These are phyloP conservation scores for Austroboletus novae-zelandiae DNA, from an alignment of 1,284 basidiomycete species.

Conservation along the genomic window DNA sequence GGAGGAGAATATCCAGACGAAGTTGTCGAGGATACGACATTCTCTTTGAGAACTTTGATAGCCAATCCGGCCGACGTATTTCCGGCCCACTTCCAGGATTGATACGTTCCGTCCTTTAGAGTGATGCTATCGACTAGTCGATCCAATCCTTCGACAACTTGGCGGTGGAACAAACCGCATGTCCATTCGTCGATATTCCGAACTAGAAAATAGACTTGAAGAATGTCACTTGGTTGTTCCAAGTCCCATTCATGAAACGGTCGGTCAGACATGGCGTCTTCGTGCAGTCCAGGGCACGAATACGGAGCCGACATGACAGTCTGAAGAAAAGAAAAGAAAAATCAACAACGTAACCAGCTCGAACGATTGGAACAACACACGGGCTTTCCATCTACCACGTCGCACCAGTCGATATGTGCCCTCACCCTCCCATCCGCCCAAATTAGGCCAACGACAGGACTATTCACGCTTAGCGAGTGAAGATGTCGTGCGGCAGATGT, in stretches of 20 bases:
- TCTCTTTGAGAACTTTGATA: constrained; percentile 34
- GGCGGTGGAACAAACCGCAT: constrained; percentile 38
- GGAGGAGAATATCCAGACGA: constrained; percentile 25
- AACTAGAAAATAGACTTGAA: constrained; percentile 52
- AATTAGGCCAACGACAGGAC: constrained; percentile 53
- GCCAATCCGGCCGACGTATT: constrained; percentile 26
- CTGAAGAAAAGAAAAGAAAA: constrained; percentile 26
- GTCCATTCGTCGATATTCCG: constrained; percentile 57
- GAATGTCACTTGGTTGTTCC: constrained; percentile 42
- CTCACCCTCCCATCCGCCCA: constrained; percentile 53
- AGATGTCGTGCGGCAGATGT: constrained; percentile 49
- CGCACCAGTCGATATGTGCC: constrained; percentile 57
- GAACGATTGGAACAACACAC: constrained; percentile 26
- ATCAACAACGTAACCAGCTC: not conserved
- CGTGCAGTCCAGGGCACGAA: constrained; percentile 23
- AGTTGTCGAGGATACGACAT: constrained; percentile 28
- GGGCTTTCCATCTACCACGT: constrained; percentile 29
- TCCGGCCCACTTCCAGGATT: constrained; percentile 49
- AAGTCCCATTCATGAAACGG: constrained; percentile 52
- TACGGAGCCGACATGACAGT: constrained; percentile 51
- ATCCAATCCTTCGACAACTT: constrained; percentile 40
- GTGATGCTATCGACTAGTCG: constrained; percentile 36
- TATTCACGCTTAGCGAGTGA: constrained; percentile 43
- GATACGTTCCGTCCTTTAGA: constrained; percentile 33
- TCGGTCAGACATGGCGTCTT: constrained; percentile 13